Base-by-base conservation (phyloP, 2,329 filamentous ascomycete species). In the Ceratocystis variospora region DNA sequence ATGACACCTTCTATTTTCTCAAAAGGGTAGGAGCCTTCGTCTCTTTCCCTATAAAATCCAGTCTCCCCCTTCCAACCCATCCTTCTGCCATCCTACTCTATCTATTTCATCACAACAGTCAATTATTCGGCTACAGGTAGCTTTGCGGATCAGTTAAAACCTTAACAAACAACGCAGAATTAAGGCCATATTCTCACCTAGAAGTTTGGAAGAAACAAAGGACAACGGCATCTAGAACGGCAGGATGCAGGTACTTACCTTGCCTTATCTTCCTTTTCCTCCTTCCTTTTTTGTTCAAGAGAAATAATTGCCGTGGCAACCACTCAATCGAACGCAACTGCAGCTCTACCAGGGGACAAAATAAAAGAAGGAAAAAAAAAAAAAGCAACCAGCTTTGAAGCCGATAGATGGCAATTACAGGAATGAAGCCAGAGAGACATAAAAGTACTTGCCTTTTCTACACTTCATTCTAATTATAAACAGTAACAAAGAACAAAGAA, bases 221-320 rank as follows among this genome's bases (percentile, higher is more conserved):
- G 19, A 53, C 19, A 25, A 53, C 48, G 48, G 48, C 53, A 28
- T 57, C 53, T 57, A 31, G 28, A 57, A 57, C 53, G 53, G 53
- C 28, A 57, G 53, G 53, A 57, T 57, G 25, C 53, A 57, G 53
- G 53, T 57, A 57, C 53, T 12, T 31, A 6, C 53, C 53, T 57
- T 7, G 25, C 19, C 22, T 41, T 17, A 8, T 25, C 61, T 62
- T 28, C 41, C 17, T 28, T 31, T 31, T 46, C 44, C 3, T 28
- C 1, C 15, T n/a, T 25, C 6, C 10, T 28, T 33, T 7, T 33
- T 7, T 19, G 5, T 62, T 31, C n/a, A 46, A 28, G 19, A 53
- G 8, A 22, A 53, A 22, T 53, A 25, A 53, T 53, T 53, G 48
- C 48, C 19, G 48, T 19, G 48, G 48, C 48, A 53, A 53, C 48